Percentiles rank a stretch among this genome's conserved stretches.
These are phyloP conservation scores for Stephanocyclus meneghinianus DNA, from an alignment of 352 stramenopile species.

Conservation along the genomic window DNA sequence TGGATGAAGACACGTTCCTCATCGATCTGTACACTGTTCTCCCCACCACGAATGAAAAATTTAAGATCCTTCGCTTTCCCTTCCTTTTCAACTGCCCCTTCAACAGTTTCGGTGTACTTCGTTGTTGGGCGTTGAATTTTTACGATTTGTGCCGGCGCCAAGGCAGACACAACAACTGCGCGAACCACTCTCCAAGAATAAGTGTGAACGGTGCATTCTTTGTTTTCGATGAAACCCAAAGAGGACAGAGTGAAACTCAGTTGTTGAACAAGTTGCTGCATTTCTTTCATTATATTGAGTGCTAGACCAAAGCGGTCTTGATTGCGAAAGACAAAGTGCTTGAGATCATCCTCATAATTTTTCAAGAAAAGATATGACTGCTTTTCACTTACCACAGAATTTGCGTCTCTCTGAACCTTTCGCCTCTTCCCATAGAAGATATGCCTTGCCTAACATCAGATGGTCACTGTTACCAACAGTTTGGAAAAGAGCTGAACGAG, in stretches of 20 bases:
- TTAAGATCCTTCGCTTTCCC: conserved; percentile 90
- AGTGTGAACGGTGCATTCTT: conserved; percentile 60
- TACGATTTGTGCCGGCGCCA: conserved; percentile 90
- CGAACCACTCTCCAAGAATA: conserved; percentile 78
- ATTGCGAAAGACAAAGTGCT: not conserved
- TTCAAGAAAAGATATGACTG: conserved; percentile 7
- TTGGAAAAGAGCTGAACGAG: conserved; percentile 63
- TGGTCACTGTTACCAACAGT: conserved; percentile 78
- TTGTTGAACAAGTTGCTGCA: conserved; percentile 83
- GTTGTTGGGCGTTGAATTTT: conserved; percentile 89
- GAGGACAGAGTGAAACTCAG: conserved; percentile 66
- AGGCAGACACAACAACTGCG: conserved; percentile 66
- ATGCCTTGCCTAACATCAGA: conserved; percentile 65
- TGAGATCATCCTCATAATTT: not conserved
- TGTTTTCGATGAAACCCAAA: conserved; percentile 60
- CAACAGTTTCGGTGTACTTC: conserved; percentile 92
- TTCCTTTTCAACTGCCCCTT: conserved; percentile 87
- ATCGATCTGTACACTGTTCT: not conserved
- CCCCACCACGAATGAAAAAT: conserved; percentile 86
- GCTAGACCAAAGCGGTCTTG: conserved; percentile 56
- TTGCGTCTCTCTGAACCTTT: conserved; percentile 47
- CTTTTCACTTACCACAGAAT: conserved; percentile 47
- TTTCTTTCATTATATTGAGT: conserved; percentile 74
- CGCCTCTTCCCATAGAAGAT: conserved; percentile 59
- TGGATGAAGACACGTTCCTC: conserved; percentile 95